Evolutionary conservation across 2,329 filamentous ascomycete genomes (phyloP), one percentile per base, ranked within the genome.

Genomic region (Diaporthe citrichinensis): DNA sequence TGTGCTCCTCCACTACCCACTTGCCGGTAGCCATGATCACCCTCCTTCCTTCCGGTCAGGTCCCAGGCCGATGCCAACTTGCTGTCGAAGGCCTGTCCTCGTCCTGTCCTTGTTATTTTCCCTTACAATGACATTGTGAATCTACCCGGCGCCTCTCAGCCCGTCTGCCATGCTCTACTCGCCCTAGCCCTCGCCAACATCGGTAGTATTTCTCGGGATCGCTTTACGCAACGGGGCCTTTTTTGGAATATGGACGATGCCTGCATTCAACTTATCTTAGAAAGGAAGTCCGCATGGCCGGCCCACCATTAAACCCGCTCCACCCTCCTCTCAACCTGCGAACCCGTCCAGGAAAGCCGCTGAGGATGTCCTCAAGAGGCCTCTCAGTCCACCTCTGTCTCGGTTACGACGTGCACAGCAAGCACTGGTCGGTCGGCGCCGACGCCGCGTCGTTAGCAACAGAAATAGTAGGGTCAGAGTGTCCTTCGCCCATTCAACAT

Each of bases 231-330:
- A 25, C 31, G 67, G 72, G 76, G 57, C 75, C 58, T 74, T 81
- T 81, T 83, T 84, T 84, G 82, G 82, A 84, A 81, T 82, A 84
- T 79, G 82, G 81, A 84, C 81, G 81, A 87, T 87, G 85, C 81
- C 84, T 83, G 81, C 82, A 79, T 82, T 86, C 82, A 84, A 82
- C 83, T 83, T 85, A 83, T 83, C 85, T 84, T 86, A 85, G 84
- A 84, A 84, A 80, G 84, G 83, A 81, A 84, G 82, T 82, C 82
- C 82, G 81, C 81, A 82, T 82, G 80, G 81, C 81, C 84, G 80
- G 77, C 83, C 83, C 59, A 83, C 80, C 78, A 80, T 83, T 78
- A 81, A 80, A 73, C 76, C 81, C 72, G 79, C 80, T 65, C 76
- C 79, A 62, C 74, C 79, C 61, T 62, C 79, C 28, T 76, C 76